Percentiles rank a stretch among this genome's conserved stretches.
phyloP scores from a whole-genome alignment of 495 filamentous ascomycete species.

The Podospora tetraspora region DNA sequence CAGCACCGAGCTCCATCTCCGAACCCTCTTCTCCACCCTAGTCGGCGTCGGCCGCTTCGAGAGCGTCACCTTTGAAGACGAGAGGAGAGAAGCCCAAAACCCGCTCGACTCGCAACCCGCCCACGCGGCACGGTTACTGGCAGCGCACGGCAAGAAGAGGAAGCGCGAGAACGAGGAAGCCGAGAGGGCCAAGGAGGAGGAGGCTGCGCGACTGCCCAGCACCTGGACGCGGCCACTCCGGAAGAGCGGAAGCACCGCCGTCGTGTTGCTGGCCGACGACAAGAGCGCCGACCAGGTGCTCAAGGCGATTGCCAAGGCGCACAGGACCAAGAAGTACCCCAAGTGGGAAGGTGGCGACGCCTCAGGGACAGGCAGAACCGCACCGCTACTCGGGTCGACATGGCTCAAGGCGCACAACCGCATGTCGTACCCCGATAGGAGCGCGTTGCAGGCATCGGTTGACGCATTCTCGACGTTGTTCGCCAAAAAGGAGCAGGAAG shows the following conservation, averaged over 20 bases:
- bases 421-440: slow-evolving; percentile 62
- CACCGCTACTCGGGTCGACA: slow-evolving; percentile 53
- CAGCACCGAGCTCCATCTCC: slow-evolving; percentile 69
- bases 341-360: slow-evolving; percentile 57
- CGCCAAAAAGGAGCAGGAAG: slow-evolving; percentile 58
- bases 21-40: slow-evolving; percentile 62
- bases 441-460: slow-evolving; percentile 58
- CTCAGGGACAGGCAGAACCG: slow-evolving; percentile 38
- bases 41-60: slow-evolving; percentile 73
- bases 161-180: slow-evolving; percentile 54
- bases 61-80: slow-evolving; percentile 62
- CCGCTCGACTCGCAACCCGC: slow-evolving; percentile 32
- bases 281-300: slow-evolving; percentile 65
- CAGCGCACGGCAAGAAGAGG: slow-evolving; percentile 58
- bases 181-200: slow-evolving; percentile 50
- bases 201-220: slow-evolving; percentile 51
- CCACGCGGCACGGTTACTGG: slow-evolving; percentile 34
- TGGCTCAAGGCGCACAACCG: slow-evolving; percentile 62
- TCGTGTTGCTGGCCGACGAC: slow-evolving; percentile 78
- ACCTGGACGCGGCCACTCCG: slow-evolving; percentile 74
- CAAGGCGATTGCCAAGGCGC: slow-evolving; percentile 61
- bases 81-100: slow-evolving; percentile 28
- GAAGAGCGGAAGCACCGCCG: slow-evolving; percentile 66
- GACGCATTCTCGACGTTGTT: slow-evolving; percentile 80
- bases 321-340: slow-evolving; percentile 51